phyloP scores from a whole-genome alignment of 2,329 filamentous ascomycete species.

The Calcarisporium arbuscula region DNA sequence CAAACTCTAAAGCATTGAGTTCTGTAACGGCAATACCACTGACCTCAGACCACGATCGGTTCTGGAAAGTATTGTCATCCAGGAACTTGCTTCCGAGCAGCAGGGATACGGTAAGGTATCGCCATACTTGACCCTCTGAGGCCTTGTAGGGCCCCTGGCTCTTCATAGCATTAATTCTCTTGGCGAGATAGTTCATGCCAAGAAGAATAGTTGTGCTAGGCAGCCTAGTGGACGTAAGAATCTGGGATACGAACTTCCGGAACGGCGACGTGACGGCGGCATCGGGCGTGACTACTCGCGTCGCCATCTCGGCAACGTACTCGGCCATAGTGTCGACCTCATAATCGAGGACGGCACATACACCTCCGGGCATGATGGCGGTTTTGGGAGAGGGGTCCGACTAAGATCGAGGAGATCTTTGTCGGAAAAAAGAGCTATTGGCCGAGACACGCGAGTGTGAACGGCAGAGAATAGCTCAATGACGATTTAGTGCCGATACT shows the following conservation, averaged over 20 bases:
- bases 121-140: constrained; percentile 71
- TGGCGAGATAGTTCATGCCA: constrained; percentile 82
- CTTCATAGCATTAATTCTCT: constrained; percentile 71
- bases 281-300: constrained; percentile 48
- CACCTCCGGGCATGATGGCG: constrained; percentile 66
- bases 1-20: constrained; percentile 77
- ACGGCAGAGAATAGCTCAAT: constrained; percentile 1
- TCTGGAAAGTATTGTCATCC: constrained; percentile 97
- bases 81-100: constrained; percentile 91
- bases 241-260: constrained; percentile 86
- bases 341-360: constrained; percentile 91
- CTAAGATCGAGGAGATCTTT: constrained; percentile 34
- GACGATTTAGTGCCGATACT: background rate
- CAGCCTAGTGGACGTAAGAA: constrained; percentile 81
- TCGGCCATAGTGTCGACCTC: constrained; percentile 95
- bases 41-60: constrained; percentile 92
- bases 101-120: constrained; percentile 77
- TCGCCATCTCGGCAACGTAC: constrained; percentile 86
- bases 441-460: constrained; percentile 15
- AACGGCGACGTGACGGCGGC: constrained; percentile 61
- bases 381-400: constrained; percentile 24
- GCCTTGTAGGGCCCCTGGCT: constrained; percentile 46
- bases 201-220: constrained; percentile 88
- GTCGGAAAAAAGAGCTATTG: constrained; percentile 22
- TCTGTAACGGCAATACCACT: constrained; percentile 81